Base-by-base conservation (phyloP, 1,284 basidiomycete species). In the Apiotrichum akiyoshidainum region DNA sequence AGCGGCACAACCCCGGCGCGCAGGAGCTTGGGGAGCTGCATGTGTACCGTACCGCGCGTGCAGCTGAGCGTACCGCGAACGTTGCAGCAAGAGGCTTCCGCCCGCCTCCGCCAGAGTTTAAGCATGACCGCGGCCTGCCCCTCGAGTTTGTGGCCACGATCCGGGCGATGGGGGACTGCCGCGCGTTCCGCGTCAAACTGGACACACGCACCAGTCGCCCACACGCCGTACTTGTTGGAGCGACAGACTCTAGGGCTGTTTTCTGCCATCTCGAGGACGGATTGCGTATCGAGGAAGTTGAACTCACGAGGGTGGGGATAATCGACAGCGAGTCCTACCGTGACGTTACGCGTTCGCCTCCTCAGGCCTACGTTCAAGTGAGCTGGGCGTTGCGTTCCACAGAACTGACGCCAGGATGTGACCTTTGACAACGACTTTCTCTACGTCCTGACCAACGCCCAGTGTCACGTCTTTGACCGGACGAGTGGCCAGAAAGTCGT, bases 391-490 rank as follows among this genome's bases (percentile, higher is more conserved):
- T 44, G 7, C 21, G 42, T 11, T 14, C 1, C 10, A 13, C 14
- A n/a, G 33, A n/a, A n/a, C 63, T 65, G 26, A 62, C 57, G 2
- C 11, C 55, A 73, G 72, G 72, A 73, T 49, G 58, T 76, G 54
- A 70, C 73, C 44, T 66, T 74, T 41, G 73, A 74, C 60, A 70
- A 76, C 33, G 63, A 71, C 13, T 68, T 60, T 54, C 41, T 74
- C 26, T 73, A 71, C 57, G 22, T 74, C 47, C 70, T 69, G 46
- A 53, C 57, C 1, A 9, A 16, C 6, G 14, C 33, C 2, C 58
- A 61, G 26, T 22, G 68, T 21, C 58, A 63, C 52, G 61, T 72
- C 26, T 67, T 61, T 48, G 65, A 65, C 2, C 65, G 70, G 34
- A 19, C 22, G 10, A 65, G 65, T 1, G 53, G 58, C 6, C 31